Conservation (phyloP, 2,329 filamentous ascomycete genomes). For the Nemania diffusa region DNA sequence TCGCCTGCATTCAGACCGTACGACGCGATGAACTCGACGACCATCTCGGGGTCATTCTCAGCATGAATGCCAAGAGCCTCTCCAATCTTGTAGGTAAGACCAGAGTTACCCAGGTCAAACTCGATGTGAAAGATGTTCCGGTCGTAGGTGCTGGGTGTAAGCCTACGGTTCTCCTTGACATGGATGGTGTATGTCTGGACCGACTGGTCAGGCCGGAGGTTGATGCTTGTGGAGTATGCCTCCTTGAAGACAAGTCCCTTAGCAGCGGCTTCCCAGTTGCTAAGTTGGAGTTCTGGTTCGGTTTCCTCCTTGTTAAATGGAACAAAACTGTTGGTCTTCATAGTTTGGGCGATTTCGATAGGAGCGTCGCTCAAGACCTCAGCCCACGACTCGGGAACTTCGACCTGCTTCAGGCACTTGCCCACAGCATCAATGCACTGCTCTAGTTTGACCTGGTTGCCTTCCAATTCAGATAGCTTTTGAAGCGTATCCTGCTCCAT, state of each 20-base stretch:
- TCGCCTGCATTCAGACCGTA: constrained; percentile 87
- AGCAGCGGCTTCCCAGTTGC: constrained; percentile 84
- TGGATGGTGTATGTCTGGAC: constrained; percentile 88
- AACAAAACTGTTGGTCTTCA: constrained; percentile 84
- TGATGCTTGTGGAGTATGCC: constrained; percentile 79
- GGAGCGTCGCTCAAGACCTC: constrained; percentile 70
- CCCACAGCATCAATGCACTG: constrained; percentile 75
- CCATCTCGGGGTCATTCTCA: constrained; percentile 84
- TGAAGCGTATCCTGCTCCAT: constrained; percentile 69
- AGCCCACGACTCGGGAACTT: constrained; percentile 83
- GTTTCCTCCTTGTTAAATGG: constrained; percentile 79
- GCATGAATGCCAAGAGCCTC: constrained; percentile 97
- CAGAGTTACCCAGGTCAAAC: constrained; percentile 92
- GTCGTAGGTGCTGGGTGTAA: constrained; percentile 89
- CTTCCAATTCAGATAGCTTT: constrained; percentile 71
- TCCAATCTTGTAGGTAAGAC: constrained; percentile 95
- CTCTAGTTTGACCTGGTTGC: constrained; percentile 59
- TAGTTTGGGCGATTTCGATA: constrained; percentile 67
- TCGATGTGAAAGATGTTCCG: constrained; percentile 99
- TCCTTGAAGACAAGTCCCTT: constrained; percentile 95
- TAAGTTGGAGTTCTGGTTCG: constrained; percentile 73
- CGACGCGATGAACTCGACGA: constrained; percentile 86
- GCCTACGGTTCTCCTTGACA: constrained; percentile 93
- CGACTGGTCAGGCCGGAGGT: constrained; percentile 84
- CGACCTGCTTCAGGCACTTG: constrained; percentile 75